Base-by-base conservation (phyloP, 495 filamentous ascomycete species). In the Neurospora sp. region DNA sequence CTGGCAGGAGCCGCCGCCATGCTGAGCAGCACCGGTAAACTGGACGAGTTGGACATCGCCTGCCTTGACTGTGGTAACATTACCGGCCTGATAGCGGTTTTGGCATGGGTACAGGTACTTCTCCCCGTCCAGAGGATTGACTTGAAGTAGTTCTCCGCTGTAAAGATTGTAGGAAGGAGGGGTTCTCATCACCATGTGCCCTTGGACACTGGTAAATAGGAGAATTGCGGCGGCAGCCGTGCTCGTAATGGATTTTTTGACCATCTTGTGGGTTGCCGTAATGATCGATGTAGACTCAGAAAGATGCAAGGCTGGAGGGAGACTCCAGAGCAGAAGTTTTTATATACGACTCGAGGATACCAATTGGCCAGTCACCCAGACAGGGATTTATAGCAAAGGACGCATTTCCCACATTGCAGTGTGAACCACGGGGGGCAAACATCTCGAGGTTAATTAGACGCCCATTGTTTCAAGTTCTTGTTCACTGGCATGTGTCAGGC, bases 1-100 rank as follows among this genome's bases (percentile, higher is more conserved):
- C 79, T 94, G 93, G 80, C 92, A 94, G 4, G 92, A 94, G 3
- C 93, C 93, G 42, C 93, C 92, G 68, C 87, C 89, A 75, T 96
- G 93, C 41, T 87, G 87, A 1, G 91, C 92, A 35, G 78, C 78
- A 3, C 87, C 87, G 0, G 78, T 80, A 77, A 90, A 88, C 18
- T 78, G 75, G 7, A 90, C 82, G 0, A 74, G 70, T 40, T 88
- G 84, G 0, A 79, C 72, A 16, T 78, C 80, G 3, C 88, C 89
- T 16, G 87, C 80, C 4, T 80, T 73, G 78, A 87, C 80, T 0
- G 73, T 42, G 6, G 16, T 18, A 8, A 6, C 12, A 18, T 42
- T 18, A 0, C 2, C 41, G 2, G 10, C 6, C 5, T 18, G 0
- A 18, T 42, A 18, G 41, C 5, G 71, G 22, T 81, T 79, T 80